These are phyloP conservation scores for Aspergillus puulaauensis DNA, from an alignment of 2,329 filamentous ascomycete species.

Conservation along the genomic window DNA sequence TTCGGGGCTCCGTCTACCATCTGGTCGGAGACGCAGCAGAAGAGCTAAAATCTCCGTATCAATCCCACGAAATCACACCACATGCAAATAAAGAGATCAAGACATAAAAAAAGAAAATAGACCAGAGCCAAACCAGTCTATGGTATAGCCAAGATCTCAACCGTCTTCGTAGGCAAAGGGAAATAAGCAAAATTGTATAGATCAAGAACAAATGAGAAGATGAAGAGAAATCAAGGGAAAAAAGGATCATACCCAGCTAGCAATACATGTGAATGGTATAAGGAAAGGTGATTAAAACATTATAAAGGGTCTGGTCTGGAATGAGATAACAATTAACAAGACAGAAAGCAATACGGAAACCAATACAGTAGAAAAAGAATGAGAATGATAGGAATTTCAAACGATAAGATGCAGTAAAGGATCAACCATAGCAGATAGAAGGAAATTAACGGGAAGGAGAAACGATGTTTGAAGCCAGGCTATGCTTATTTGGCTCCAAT, in stretches of 20 bases:
- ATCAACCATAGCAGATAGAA: conserved; percentile 24
- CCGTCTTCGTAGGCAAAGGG: conserved; percentile 21
- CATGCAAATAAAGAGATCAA: conserved; percentile 24
- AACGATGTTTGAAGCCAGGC: conserved; percentile 19
- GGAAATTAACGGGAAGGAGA: conserved; percentile 18
- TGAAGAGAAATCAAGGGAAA: conserved; percentile 21
- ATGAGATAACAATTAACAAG: conserved; percentile 27
- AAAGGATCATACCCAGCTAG: conserved; percentile 38
- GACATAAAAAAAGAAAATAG: conserved; percentile 17
- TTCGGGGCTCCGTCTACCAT: conserved; percentile 16
- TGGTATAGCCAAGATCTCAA: conserved; percentile 22
- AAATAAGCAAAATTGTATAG: conserved; percentile 21
- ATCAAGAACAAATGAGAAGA: conserved; percentile 20
- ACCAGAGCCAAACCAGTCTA: conserved; percentile 25
- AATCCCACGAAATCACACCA: conserved; percentile 25
- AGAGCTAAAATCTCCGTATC: conserved; percentile 20
- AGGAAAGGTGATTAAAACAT: conserved; percentile 30
- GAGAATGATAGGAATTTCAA: conserved; percentile 17
- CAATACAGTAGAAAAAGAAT: conserved; percentile 29
- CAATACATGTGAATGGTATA: conserved; percentile 39
- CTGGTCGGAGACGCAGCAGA: conserved; percentile 13
- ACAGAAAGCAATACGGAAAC: conserved; percentile 15
- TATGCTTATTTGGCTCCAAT: conserved; percentile 53
- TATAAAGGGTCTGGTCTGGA: conserved; percentile 25
- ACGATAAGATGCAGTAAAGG: conserved; percentile 18